Percentiles rank a stretch among this genome's conserved stretches.
phyloP scores from a whole-genome alignment of 768 basidiomycete genomes.

The Leccinum truebloodii region DNA sequence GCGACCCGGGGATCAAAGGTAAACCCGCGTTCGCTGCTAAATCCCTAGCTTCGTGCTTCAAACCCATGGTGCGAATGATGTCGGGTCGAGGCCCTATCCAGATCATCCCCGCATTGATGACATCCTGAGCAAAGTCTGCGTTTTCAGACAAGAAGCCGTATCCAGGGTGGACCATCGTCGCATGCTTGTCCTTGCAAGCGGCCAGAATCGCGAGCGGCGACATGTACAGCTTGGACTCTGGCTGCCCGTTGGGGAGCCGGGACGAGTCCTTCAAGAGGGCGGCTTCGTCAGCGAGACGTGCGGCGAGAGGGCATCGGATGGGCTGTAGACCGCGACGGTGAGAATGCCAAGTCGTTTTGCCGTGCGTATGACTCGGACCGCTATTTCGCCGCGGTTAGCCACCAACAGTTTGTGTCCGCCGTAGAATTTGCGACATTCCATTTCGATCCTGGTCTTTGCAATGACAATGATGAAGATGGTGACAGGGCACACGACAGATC shows the following conservation, averaged over 20 bases:
- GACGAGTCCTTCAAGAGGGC: constrained; percentile 34
- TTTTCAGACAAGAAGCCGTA: constrained; percentile 72
- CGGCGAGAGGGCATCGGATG: constrained; percentile 55
- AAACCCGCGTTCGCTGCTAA: constrained; percentile 50
- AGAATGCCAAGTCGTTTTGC: constrained; percentile 51
- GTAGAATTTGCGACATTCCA: constrained; percentile 19
- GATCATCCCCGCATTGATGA: constrained; percentile 49
- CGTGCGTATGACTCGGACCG: constrained; percentile 59
- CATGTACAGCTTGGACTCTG: constrained; percentile 50
- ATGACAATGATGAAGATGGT: not conserved
- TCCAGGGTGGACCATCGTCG: constrained; percentile 60
- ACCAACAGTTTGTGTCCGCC: constrained; percentile 55
- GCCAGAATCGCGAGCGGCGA: constrained; percentile 39
- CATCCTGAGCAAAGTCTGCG: constrained; percentile 49
- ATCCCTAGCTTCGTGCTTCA: constrained; percentile 58
- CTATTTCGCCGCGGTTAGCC: constrained; percentile 75
- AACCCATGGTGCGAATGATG: constrained; percentile 54
- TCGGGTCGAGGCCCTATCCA: constrained; percentile 59
- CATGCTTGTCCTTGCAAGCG: constrained; percentile 41
- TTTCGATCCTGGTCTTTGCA: not conserved
- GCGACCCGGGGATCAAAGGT: constrained; percentile 57
- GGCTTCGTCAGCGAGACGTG: constrained; percentile 56
- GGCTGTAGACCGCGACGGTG: constrained; percentile 60
- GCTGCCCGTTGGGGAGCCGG: constrained; percentile 6
- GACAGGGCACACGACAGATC: not conserved